Evolutionary conservation across 1,139 yeast species (phyloP).

Genomic region (Schwanniomyces etchellsii): DNA sequence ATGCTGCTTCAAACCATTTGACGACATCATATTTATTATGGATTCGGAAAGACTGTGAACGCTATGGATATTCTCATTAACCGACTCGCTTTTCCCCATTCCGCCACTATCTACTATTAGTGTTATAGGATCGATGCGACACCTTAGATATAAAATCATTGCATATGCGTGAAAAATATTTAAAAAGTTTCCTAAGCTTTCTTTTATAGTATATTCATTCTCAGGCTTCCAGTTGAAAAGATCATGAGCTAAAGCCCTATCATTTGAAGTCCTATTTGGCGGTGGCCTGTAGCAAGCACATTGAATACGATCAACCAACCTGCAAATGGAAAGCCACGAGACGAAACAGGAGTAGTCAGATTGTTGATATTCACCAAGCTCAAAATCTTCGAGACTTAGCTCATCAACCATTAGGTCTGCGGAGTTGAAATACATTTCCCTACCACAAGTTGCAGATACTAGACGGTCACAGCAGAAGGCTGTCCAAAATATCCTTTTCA

Average conservation of each 20-base stretch:
- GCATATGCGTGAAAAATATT: slow-evolving; percentile 8
- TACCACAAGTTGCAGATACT: slow-evolving; percentile 18
- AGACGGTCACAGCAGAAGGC: slow-evolving; percentile 20
- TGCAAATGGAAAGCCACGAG: not conserved
- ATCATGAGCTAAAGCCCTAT: not conserved
- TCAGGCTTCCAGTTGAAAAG: not conserved
- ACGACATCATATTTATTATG: too few relatives aligned
- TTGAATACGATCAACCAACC: not conserved
- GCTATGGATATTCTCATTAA: too few relatives aligned
- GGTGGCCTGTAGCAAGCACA: not conserved
- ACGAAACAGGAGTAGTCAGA: not conserved
- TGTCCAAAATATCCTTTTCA: slow-evolving; percentile 17
- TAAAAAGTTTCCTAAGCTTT: not conserved
- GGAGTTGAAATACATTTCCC: slow-evolving; percentile 17
- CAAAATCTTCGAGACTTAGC: not conserved
- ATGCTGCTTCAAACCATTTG: too few relatives aligned
- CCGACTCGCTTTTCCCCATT: too few relatives aligned
- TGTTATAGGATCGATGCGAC: not conserved
- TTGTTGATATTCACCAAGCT: not conserved
- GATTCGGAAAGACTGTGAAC: too few relatives aligned
- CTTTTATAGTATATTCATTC: not conserved
- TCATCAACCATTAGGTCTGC: slow-evolving; percentile 14
- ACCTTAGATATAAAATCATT: not conserved
- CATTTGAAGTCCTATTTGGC: not conserved
- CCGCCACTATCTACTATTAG: not conserved